Evolutionary conservation across 352 stramenopile species (phyloP), one percentile per base, ranked within the genome.

Genomic region (Globisporangium echinulatum): DNA sequence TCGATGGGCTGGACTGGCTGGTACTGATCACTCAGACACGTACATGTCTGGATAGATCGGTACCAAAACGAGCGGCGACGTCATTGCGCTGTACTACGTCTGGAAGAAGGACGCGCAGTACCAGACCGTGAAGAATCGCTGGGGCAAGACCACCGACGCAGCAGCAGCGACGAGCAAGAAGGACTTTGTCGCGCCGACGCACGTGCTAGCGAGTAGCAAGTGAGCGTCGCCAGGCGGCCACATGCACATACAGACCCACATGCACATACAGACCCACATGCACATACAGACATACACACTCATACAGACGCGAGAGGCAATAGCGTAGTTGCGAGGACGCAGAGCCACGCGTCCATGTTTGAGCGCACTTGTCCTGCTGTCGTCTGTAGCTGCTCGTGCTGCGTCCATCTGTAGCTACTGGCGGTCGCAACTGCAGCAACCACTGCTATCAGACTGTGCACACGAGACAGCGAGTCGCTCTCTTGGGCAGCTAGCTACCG

Each of bases 41-140:
- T 25, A 38, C 33, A 33, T 17, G 36, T 15, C 5, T 15, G 8
- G n/a, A n/a, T 53, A 95, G 84, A 76, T 93, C 51, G 65, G 60
- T 7, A 82, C 63, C 47, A 95, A 95, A 56, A 75, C 78, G 13
- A 90, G 75, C 53, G 59, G 66, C 57, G 77, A 95, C 37, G 80
- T 90, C 19, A 76, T 95, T 52, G 78, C 83, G 42, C 85, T 95
- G 56, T 95, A 93, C 65, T 95, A 95, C 64, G 54, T 93, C 47
- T 95, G 85, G 85, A 95, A 95, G 68, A 90, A 88, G 43, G 81
- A 91, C 66, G 74, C 75, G n/a, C 81, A 92, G 51, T 91, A 90
- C 60, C 73, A 89, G 74, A 71, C 85, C 19, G 74, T 92, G 36
- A 92, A 92, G 60, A 88, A 85, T 48, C 76, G 82, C 17, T 90